Base-by-base conservation (phyloP, 345 rosid genomes). In the rapeseed (Brassica napus) region DNA sequence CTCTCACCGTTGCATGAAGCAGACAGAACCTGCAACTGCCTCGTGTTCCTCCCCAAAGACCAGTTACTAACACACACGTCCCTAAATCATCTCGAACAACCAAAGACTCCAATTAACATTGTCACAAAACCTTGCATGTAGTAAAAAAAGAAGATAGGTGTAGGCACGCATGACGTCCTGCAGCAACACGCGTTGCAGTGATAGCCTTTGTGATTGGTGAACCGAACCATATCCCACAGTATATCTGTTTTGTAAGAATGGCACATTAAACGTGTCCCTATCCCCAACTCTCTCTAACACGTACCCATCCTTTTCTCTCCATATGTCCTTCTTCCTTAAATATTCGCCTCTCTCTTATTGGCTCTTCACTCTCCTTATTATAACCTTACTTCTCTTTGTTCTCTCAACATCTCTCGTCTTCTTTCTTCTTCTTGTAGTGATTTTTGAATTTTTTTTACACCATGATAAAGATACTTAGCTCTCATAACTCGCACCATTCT, bases 131-230 rank as follows among this genome's bases (percentile, higher is more conserved):
- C 62, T 62, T 74, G 83, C 83, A 80, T 74, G 83, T 47, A 68
- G 70, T 59, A 52, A n/a, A 80, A 82, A 78, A 77, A 49, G 62
- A 37, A 37, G 89, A 88, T 88, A 87, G 92, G 92, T 94, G 94
- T 89, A 79, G 78, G 82, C 94, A 86, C 91, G 97, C 98, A 90
- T 89, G 94, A 86, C 75, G 75, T 69, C 83, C 88, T 77, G 64
- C 60, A 21, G 10, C 77, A 88, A 88, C 95, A 90, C 94, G 89
- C 90, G 95, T 85, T 86, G 23, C 57, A 23, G 47, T 52, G 77
- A 52, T 37, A 72, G 34, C 42, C 59, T 34, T 63, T 62, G 68
- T 70, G 67, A 86, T 87, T 87, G 90, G 91, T 77, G 77, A 64
- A 67, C 77, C 73, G 76, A 81, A 59, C 81, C 83, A 80, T 34